Evolutionary conservation across 495 filamentous ascomycete genomes (phyloP), one percentile per base, ranked within the genome.

Genomic region (Penicillium odoratum): DNA sequence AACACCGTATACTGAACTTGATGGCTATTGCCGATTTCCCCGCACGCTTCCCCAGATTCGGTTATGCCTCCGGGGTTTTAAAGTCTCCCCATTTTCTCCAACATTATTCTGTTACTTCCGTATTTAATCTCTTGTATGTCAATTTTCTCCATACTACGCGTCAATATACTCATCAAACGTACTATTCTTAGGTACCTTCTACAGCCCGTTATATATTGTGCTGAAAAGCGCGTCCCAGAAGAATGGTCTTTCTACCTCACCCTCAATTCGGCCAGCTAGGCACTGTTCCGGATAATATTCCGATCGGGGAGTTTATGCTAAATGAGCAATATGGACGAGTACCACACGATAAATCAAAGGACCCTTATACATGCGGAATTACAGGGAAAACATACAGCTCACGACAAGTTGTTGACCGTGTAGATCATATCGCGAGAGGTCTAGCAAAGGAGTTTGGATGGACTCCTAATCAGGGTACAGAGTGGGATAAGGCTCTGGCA

Each of bases 401-500:
- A 16, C 62, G 77, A 15, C 84, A 94, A 60, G 80, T 91, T 21
- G 83, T 78, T 30, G 79, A 87, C 45, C 82, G 91, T 3, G 82
- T 88, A 3, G 84, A 92, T 16, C 74, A 79, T 45, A 77, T 96
- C n/a, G 83, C 91, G 13, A 82, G 86, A 51, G 85, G 81, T 5
- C 70, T 97, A 5, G 76, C 84, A 8, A 88, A 91, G 65, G 85
- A 90, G 59, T 73, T 94, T 61, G 85, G 83, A 48, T 96, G 89
- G 88, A 61, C 78, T 29, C 83, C 88, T 7, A 93, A 93, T 60
- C 62, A 81, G 56, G 91, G 90, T 21, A 83, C 83, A 0, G 88
- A 92, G 65, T 96, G 89, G 88, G 92, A 97, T 63, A 97, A 94
- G 73, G 85, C 92, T 25, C 63, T 92, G 48, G 86, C 81, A 10